Evolutionary conservation across 2,329 filamentous ascomycete genomes (phyloP).

Genomic region (Albifimbria verrucaria): DNA sequence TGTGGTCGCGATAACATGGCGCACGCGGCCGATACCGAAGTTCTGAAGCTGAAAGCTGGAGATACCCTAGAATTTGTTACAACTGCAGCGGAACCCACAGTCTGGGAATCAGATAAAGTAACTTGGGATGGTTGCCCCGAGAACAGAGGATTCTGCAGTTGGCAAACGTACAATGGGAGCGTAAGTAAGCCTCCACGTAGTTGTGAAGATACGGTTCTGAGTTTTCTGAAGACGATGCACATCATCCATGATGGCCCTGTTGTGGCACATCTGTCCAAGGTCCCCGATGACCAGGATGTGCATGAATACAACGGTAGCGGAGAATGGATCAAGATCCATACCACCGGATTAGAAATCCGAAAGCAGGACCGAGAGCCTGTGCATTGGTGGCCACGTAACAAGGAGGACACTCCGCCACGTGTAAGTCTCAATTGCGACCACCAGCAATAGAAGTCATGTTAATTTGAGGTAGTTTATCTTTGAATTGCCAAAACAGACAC

Average conservation of each 20-base stretch:
- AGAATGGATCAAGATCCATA: not conserved
- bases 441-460: not conserved
- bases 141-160: no score
- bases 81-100: no score
- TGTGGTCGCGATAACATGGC: no score
- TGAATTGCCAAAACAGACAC: constrained; percentile 13
- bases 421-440: not conserved
- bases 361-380: not conserved
- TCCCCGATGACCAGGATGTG: not conserved
- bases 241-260: not conserved
- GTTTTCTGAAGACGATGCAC: not conserved
- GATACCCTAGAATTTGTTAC: no score
- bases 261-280: not conserved
- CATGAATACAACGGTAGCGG: not conserved
- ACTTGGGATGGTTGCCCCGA: no score
- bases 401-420: not conserved
- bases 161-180: no score
- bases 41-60: no score
- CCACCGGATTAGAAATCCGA: not conserved
- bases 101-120: no score
- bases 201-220: no score
- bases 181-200: no score
- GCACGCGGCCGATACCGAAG: no score
- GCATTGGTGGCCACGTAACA: constrained; percentile 1
- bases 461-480: constrained; percentile 10